phyloP scores from a whole-genome alignment of 768 basidiomycete genomes.

The Collybia nuda region DNA sequence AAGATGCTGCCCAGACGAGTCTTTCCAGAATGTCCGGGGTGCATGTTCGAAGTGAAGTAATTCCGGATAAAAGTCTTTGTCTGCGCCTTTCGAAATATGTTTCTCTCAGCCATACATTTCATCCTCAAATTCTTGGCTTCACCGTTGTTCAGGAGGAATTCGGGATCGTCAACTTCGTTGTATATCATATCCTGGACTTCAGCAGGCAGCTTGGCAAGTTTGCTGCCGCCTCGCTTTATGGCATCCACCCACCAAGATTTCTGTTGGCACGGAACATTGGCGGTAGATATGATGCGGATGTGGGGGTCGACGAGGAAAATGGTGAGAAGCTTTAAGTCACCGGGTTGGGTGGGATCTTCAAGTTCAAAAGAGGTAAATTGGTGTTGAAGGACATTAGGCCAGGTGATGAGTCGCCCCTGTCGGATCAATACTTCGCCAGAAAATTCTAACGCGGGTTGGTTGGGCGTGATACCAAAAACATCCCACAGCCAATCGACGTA shows the following conservation, averaged over 20 bases:
- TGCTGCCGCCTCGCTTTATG: too few species aligned
- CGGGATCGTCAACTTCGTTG: too few species aligned
- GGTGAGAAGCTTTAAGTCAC: constrained; percentile 34
- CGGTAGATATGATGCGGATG: not conserved
- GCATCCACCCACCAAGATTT: not conserved
- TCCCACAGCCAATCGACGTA: constrained; percentile 18
- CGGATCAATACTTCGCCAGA: constrained; percentile 23
- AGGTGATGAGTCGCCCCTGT: constrained; percentile 25
- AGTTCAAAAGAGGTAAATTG: constrained; percentile 27
- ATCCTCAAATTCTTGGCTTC: too few species aligned
- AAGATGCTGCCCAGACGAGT: too few species aligned
- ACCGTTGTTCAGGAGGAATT: too few species aligned
- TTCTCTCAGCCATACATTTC: too few species aligned
- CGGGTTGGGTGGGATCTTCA: constrained; percentile 28
- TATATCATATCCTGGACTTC: too few species aligned
- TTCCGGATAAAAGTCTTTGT: too few species aligned
- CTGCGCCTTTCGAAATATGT: too few species aligned
- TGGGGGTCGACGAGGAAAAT: constrained; percentile 35
- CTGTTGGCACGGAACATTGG: not conserved
- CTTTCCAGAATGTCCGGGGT: too few species aligned
- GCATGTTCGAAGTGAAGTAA: too few species aligned
- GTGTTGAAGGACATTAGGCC: constrained; percentile 35
- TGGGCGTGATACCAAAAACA: constrained; percentile 16
- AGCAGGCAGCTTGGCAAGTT: too few species aligned
- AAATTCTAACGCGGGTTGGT: constrained; percentile 14